Evolutionary conservation across 2,329 filamentous ascomycete species (phyloP).

Genomic region (Corniculantispora saksenae): DNA sequence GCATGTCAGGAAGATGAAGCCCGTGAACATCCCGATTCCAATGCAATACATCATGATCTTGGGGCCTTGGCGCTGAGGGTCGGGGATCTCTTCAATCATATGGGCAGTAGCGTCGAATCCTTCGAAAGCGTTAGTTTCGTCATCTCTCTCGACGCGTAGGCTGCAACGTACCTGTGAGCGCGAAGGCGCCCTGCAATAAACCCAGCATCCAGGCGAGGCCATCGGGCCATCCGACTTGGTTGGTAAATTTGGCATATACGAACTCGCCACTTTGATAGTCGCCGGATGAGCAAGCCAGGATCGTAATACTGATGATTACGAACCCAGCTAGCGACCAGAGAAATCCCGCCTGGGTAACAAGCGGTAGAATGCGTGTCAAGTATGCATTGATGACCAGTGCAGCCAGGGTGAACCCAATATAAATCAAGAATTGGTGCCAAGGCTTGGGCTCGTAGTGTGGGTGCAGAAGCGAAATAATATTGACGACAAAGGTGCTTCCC

Average conservation of each 20-base stretch:
- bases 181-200: constrained; percentile 53
- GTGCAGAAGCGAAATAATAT: constrained; percentile 63
- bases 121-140: background rate
- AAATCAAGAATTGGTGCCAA: constrained; percentile 76
- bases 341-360: constrained; percentile 68
- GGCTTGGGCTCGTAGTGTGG: constrained; percentile 56
- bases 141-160: background rate
- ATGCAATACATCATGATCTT: constrained; percentile 69
- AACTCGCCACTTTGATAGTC: constrained; percentile 64
- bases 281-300: constrained; percentile 65
- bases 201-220: constrained; percentile 61
- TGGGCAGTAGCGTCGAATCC: constrained; percentile 52
- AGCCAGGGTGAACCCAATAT: constrained; percentile 62
- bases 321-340: constrained; percentile 72
- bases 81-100: constrained; percentile 61
- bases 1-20: constrained; percentile 61
- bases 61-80: constrained; percentile 58
- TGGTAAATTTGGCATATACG: constrained; percentile 69
- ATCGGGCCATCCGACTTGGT: constrained; percentile 69
- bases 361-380: constrained; percentile 55
- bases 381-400: constrained; percentile 68
- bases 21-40: constrained; percentile 62
- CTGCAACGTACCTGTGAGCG: constrained; percentile 38
- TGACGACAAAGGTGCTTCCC: constrained; percentile 66
- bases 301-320: constrained; percentile 67